Evolutionary conservation across 176 grass and related monocot species (phyloP).

Genomic region (Areca catechu): DNA sequence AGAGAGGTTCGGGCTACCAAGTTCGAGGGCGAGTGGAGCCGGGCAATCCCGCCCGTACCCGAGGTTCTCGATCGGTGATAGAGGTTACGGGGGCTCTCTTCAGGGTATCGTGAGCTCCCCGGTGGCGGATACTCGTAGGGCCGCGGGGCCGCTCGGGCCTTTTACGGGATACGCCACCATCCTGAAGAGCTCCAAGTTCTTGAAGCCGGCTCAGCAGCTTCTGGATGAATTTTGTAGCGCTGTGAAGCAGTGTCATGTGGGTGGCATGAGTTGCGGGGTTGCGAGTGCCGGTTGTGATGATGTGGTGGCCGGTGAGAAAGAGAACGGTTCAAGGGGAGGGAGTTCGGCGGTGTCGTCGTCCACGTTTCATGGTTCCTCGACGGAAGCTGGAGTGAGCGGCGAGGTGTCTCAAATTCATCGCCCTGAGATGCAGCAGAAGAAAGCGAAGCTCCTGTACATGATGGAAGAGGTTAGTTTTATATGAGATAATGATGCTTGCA

Average conservation of each 20-base stretch:
- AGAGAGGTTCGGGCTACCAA: too few species aligned
- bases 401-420: background rate
- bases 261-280: slow-evolving; percentile 3
- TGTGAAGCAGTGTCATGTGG: slow-evolving; percentile 9
- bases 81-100: too few species aligned
- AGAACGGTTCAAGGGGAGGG: background rate
- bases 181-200: slow-evolving; percentile 31
- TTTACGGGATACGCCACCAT: slow-evolving; percentile 49
- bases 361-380: slow-evolving; percentile 25
- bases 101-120: background rate
- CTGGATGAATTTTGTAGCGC: slow-evolving; percentile 42
- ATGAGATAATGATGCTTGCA: background rate
- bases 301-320: background rate
- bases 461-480: slow-evolving; percentile 36
- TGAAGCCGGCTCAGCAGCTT: slow-evolving; percentile 41
- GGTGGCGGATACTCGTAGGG: background rate
- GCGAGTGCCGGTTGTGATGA: background rate
- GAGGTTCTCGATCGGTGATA: too few species aligned
- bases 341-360: slow-evolving; percentile 10
- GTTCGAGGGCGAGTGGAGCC: too few species aligned
- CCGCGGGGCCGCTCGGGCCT: slow-evolving; percentile 30
- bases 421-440: slow-evolving; percentile 47
- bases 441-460: slow-evolving; percentile 45
- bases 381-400: background rate
- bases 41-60: too few species aligned